phyloP scores from a whole-genome alignment of 345 rosid genomes.

The Eucalyptus pauciflora region DNA sequence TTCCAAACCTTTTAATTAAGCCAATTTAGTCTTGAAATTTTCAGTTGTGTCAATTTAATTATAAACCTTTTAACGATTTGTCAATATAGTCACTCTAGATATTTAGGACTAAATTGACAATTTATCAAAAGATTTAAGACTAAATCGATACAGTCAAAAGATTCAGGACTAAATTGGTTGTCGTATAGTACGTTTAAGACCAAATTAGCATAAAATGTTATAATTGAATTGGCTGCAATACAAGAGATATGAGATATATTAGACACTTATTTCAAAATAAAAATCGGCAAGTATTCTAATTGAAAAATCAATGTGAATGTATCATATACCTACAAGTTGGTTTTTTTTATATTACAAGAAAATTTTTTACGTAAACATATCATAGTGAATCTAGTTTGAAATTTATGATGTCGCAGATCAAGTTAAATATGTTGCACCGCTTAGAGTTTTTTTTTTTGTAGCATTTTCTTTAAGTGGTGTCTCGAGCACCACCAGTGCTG shows the following conservation, averaged over 20 bases:
- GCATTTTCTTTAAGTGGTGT: background rate
- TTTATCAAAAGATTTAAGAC: too few species aligned
- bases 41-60: background rate
- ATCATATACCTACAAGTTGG: too few species aligned
- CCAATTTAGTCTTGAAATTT: fast-evolving
- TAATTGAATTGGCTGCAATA: fast-evolving
- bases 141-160: too few species aligned
- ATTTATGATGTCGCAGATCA: too few species aligned
- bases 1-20: fast-evolving
- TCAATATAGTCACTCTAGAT: too few species aligned
- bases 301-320: background rate
- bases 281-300: background rate
- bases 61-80: too few species aligned
- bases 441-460: background rate
- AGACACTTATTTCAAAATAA: too few species aligned
- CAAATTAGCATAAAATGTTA: too few species aligned
- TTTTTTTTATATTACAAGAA: too few species aligned
- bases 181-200: fast-evolving
- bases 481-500: background rate
- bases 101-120: too few species aligned
- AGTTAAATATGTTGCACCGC: background rate
- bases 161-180: fast-evolving
- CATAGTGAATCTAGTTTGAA: background rate
- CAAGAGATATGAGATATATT: too few species aligned
- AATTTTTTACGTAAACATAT: fast-evolving